These are phyloP conservation scores for Lipomyces yamanashiensis DNA, from an alignment of 805 yeast genomes.

Conservation along the genomic window DNA sequence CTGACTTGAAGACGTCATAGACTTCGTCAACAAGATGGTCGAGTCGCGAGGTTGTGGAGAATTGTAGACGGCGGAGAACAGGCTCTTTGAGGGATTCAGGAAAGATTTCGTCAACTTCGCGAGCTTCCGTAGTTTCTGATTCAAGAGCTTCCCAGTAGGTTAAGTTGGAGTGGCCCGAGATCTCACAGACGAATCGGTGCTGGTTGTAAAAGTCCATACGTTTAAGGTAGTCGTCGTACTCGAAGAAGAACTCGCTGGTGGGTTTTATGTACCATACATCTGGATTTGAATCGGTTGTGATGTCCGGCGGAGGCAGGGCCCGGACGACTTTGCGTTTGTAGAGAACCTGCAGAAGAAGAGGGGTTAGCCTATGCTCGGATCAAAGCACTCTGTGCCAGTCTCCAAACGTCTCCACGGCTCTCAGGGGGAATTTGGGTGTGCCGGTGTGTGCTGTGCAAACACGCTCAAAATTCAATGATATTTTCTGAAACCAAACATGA, in stretches of 20 bases:
- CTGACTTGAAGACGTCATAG: constrained; percentile 71
- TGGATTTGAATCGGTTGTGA: constrained; percentile 27
- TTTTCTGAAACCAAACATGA: no score
- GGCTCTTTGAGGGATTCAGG: constrained; percentile 94
- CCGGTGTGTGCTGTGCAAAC: no score
- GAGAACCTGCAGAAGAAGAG: constrained; percentile 42
- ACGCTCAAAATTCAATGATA: no score
- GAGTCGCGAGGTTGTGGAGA: constrained; percentile 76
- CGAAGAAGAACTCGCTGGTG: constrained; percentile 86
- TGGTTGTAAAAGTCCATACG: constrained; percentile 48
- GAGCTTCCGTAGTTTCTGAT: constrained; percentile 54
- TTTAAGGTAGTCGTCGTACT: constrained; percentile 74
- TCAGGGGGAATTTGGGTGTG: no score
- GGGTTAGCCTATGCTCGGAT: background rate
- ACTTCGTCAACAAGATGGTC: constrained; percentile 89
- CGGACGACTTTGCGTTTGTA: constrained; percentile 47
- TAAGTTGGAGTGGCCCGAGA: constrained; percentile 89
- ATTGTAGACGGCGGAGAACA: constrained; percentile 81
- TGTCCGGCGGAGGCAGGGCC: constrained; percentile 35
- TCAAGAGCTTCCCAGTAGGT: constrained; percentile 88
- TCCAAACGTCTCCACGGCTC: no score
- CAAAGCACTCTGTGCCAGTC: background rate
- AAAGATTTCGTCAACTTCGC: constrained; percentile 72
- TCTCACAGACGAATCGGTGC: constrained; percentile 90
- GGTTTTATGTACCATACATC: constrained; percentile 81